Evolutionary conservation across 495 filamentous ascomycete species (phyloP), one percentile per base, ranked within the genome.

Genomic region (Neurospora pannonica): DNA sequence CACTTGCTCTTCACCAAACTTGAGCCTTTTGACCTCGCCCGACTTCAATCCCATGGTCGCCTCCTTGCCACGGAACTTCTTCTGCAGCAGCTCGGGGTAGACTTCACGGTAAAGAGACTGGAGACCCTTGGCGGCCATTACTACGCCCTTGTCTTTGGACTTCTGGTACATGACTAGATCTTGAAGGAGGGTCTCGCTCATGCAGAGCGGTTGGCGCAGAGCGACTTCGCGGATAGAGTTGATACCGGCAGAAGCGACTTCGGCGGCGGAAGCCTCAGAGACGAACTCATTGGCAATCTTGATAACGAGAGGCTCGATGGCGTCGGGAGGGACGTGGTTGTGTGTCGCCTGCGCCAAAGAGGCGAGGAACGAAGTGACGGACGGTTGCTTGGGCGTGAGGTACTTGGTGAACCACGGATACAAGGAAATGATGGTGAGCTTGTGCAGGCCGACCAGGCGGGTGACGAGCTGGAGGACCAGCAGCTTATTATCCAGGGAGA

Each of bases 231-330:
- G 89, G 79, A 98, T 98, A 28, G 93, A 91, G 79, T 98, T 99
- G 72, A 99, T 88, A 78, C 96, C 96, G 54, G 96, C 95, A 8
- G 95, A 91, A 38, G 93, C 94, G 54, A 98, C 94, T 83, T 98
- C 94, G 19, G 92, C 86, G 7, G 95, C 94, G 0, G 94, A 92
- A 17, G 94, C 96, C 81, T 99, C 96, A 0, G 93, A 97, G 9
- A 99, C 95, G 79, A 99, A 99, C 82, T 98, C 94, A 73, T 98
- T 97, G 43, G 96, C 95, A 75, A 99, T 98, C 85, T 97, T 98
- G 80, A 93, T 91, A 19, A 99, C 83, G 31, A 99, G 84, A 2
- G 96, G 94, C 82, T 98, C 95, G 24, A 99, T 88, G 6, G 90
- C 92, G 84, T 99, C 96, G 1, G 97, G 97, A 3, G 96, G 96